Evolutionary conservation across 257 asterid genomes (phyloP).

Genomic region (Penstemon eatonii): DNA sequence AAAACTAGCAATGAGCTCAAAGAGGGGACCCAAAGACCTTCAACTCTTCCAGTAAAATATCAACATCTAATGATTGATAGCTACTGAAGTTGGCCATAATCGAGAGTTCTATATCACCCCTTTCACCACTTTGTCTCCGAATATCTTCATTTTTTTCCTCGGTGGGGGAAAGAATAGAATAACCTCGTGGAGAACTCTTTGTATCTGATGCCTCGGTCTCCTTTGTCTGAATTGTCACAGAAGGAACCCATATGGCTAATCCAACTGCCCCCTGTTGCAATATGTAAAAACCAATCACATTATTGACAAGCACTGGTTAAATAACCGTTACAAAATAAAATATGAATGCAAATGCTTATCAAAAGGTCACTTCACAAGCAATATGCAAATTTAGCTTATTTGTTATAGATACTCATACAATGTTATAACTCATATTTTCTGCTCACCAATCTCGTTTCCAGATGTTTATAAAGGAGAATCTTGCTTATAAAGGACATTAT

Average conservation of each 20-base stretch:
- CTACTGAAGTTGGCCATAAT: slow-evolving; percentile 42
- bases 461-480: background rate
- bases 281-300: slow-evolving; percentile 18
- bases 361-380: background rate
- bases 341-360: slow-evolving; percentile 1
- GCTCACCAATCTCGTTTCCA: background rate
- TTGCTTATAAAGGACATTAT: too few relatives aligned
- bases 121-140: slow-evolving; percentile 50
- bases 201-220: slow-evolving; percentile 56
- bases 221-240: slow-evolving; percentile 77
- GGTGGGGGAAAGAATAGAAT: slow-evolving; percentile 59
- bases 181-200: slow-evolving; percentile 55
- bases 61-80: slow-evolving; percentile 51
- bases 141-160: slow-evolving; percentile 53
- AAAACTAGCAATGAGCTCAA: slow-evolving; percentile 12
- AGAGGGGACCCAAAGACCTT: slow-evolving; percentile 52
- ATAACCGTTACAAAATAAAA: slow-evolving; percentile 10
- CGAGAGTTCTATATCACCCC: slow-evolving; percentile 72
- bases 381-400: background rate
- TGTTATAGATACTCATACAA: background rate
- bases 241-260: slow-evolving; percentile 98
- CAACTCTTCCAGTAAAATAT: slow-evolving; percentile 62
- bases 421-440: background rate
- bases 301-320: slow-evolving; percentile 3
- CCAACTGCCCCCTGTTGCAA: slow-evolving; percentile 96